Evolutionary conservation across 148 eudicot species (phyloP).

Genomic region (Persicaria tinctoria): DNA sequence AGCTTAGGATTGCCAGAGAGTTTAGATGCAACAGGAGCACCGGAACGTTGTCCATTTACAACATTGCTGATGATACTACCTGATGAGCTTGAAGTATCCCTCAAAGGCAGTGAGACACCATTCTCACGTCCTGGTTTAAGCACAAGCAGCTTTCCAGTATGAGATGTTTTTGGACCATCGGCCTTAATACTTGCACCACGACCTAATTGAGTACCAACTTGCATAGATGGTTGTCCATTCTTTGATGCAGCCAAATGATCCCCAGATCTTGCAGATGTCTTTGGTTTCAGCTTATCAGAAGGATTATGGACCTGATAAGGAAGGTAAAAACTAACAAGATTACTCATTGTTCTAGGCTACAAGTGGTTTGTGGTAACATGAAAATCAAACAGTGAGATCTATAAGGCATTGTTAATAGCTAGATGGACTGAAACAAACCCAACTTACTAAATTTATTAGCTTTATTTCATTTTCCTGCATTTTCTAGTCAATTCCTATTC

Average conservation of each 20-base stretch:
- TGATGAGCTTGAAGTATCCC: slow-evolving; percentile 37
- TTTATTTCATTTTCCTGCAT: no score
- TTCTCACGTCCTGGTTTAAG: slow-evolving; percentile 65
- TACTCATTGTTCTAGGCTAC: no score
- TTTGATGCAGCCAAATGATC: slow-evolving; percentile 39
- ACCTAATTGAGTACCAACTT: slow-evolving; percentile 36
- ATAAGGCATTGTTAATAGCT: no score
- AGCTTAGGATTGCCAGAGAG: slow-evolving; percentile 26
- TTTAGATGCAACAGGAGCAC: slow-evolving; percentile 25
- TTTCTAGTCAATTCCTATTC: no score
- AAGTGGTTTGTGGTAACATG: no score
- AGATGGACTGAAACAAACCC: no score
- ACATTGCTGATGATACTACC: slow-evolving; percentile 24
- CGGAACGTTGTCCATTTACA: slow-evolving; percentile 33
- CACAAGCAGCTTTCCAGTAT: slow-evolving; percentile 42
- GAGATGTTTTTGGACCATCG: slow-evolving; percentile 39
- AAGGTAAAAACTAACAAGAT: no score
- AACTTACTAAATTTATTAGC: no score
- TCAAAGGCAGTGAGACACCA: slow-evolving; percentile 25
- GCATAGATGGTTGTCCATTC: slow-evolving; percentile 43
- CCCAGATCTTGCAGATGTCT: slow-evolving; percentile 34
- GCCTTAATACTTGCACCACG: slow-evolving; percentile 34
- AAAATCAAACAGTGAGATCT: no score
- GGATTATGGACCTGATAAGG: slow-evolving; percentile 37
- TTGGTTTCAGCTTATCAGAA: slow-evolving; percentile 60